phyloP scores from a whole-genome alignment of 2,329 filamentous ascomycete genomes.

The Mariannaea elegans region DNA sequence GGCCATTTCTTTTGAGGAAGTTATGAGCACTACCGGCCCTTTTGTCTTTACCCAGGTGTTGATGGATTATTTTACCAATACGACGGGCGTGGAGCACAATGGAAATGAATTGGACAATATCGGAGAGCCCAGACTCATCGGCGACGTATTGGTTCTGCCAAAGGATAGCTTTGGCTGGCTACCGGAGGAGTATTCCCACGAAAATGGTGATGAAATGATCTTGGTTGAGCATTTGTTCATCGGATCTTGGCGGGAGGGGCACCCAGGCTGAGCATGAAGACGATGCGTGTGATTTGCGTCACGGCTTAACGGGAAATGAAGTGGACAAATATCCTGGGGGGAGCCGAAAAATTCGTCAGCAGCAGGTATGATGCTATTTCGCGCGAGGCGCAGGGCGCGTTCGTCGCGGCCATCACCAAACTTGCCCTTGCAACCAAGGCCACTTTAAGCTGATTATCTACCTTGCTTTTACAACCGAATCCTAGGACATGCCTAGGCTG shows the following conservation, averaged over 20 bases:
- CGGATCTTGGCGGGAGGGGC: background rate
- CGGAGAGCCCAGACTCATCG: constrained; percentile 40
- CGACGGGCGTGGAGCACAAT: constrained; percentile 38
- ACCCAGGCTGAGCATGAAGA: background rate
- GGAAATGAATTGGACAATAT: constrained; percentile 43
- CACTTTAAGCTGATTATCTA: too few relatives aligned
- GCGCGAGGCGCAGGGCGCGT: too few relatives aligned
- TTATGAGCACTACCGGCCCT: constrained; percentile 44
- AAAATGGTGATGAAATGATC: constrained; percentile 25
- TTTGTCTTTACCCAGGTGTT: constrained; percentile 44
- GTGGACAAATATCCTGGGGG: too few relatives aligned
- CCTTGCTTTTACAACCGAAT: too few relatives aligned
- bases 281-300: too few relatives aligned
- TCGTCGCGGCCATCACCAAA: too few relatives aligned
- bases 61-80: constrained; percentile 41
- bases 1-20: constrained; percentile 38
- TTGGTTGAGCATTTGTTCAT: constrained; percentile 27
- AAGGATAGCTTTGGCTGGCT: constrained; percentile 40
- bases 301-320: too few relatives aligned
- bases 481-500: too few relatives aligned
- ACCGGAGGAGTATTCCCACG: constrained; percentile 28
- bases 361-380: too few relatives aligned
- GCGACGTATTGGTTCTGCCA: constrained; percentile 45
- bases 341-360: too few relatives aligned
- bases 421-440: too few relatives aligned